Evolutionary conservation across 2,329 filamentous ascomycete species (phyloP).

Genomic region (Cephalotrichum gorgonifer): DNA sequence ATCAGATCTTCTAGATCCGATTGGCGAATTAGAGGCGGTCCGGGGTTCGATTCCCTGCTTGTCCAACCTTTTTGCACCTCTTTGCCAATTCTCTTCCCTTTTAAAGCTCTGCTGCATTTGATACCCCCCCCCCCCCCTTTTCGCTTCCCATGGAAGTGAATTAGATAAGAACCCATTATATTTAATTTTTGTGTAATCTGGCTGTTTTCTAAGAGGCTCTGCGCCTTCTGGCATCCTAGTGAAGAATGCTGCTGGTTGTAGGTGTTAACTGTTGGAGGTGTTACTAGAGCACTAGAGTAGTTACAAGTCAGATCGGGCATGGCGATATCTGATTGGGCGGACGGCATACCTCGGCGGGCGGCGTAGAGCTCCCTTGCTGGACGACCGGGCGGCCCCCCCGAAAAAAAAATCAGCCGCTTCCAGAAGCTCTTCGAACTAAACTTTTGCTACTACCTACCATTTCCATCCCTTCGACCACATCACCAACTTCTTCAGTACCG

Average conservation of each 20-base stretch:
- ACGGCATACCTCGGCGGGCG: not conserved
- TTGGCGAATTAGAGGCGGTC: not conserved
- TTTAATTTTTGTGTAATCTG: too few species aligned
- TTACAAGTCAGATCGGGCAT: too few species aligned
- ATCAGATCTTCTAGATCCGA: too few species aligned
- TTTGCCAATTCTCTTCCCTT: not conserved
- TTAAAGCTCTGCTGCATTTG: not conserved
- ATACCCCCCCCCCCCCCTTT: too few species aligned
- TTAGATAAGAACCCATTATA: too few species aligned
- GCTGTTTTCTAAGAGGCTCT: too few species aligned
- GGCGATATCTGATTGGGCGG: not conserved
- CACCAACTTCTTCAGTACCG: not conserved
- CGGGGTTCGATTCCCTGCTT: not conserved
- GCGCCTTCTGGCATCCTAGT: too few species aligned
- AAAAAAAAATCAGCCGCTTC: conserved; percentile 11
- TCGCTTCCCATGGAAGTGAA: too few species aligned
- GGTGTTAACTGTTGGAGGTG: too few species aligned
- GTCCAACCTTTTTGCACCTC: not conserved
- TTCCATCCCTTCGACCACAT: not conserved
- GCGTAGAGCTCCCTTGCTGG: not conserved
- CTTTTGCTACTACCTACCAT: not conserved
- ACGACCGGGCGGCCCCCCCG: not conserved
- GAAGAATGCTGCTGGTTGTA: too few species aligned
- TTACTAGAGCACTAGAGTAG: too few species aligned
- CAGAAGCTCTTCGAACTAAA: conserved; percentile 12